These are phyloP conservation scores for Dendrobium chrysotoxum DNA, from an alignment of 106 monocot genomes.

Conservation along the genomic window DNA sequence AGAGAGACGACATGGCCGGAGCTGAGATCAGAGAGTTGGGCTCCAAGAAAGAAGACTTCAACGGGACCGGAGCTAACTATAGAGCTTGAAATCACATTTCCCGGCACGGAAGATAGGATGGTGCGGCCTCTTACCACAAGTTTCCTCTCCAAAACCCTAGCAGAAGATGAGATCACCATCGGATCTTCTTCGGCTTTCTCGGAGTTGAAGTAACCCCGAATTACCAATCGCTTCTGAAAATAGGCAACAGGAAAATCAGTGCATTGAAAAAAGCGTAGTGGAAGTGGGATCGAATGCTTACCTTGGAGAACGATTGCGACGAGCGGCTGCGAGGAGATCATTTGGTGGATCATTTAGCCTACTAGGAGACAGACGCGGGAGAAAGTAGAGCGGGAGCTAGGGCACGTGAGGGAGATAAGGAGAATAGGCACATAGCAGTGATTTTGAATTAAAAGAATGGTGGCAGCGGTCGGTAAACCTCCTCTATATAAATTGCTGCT, in stretches of 20 bases:
- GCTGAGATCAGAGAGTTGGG: slow-evolving; percentile 19
- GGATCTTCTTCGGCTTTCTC: slow-evolving; percentile 6
- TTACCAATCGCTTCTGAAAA: neutral
- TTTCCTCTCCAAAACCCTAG: slow-evolving; percentile 39
- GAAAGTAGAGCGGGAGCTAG: too few relatives aligned
- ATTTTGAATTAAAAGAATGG: too few relatives aligned
- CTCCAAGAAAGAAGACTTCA: slow-evolving; percentile 72
- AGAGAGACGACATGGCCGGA: slow-evolving; percentile 70
- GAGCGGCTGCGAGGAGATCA: too few relatives aligned
- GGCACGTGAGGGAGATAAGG: too few relatives aligned
- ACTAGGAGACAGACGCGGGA: too few relatives aligned
- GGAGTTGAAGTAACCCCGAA: neutral
- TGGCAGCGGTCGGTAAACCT: too few relatives aligned
- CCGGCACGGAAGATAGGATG: slow-evolving; percentile 59
- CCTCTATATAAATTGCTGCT: too few relatives aligned
- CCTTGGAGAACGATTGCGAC: neutral
- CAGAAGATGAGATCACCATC: slow-evolving; percentile 54
- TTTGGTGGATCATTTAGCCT: too few relatives aligned
- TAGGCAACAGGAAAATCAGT: neutral
- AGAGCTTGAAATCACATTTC: slow-evolving; percentile 33
- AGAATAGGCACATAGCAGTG: too few relatives aligned
- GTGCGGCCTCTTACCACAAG: slow-evolving; percentile 39
- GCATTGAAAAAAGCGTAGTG: neutral
- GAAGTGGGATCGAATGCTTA: neutral
- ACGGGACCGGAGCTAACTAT: slow-evolving; percentile 32